Evolutionary conservation across 192 early-diverging fungal species (phyloP), one percentile per base, ranked within the genome.

Genomic region (Jimgerdemannia lactiflua): DNA sequence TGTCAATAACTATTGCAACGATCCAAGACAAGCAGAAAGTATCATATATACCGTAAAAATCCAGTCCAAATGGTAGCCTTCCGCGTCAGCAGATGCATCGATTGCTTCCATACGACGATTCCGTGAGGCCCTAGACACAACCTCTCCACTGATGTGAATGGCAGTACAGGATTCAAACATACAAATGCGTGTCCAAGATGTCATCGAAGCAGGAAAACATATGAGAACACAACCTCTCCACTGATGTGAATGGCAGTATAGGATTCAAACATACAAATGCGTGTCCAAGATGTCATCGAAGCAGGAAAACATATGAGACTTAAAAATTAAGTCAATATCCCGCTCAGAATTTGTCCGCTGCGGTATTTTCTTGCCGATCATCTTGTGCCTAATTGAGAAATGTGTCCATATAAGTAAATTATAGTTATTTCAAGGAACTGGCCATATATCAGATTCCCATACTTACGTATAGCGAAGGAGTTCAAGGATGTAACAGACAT

Each of bases 171-270:
- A 43, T 63, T 59, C 42, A 72, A n/a, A 29, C 69, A 70, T 71
- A 75, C 54, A 71, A 75, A 43, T 69, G 69, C 11, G 59, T 3
- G 65, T 75, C 74, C 0, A 64, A 43, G 44, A 75, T 75, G 43
- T 71, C 49, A 75, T 75, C 69, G 18, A 75, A 75, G n/a, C 69
- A 75, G 39, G 69, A 75, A 43, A 75, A 75, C 18, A 75, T 75
- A 69, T 71, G 54, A 70, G 18, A 29, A n/a, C n/a, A n/a, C n/a
- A n/a, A n/a, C n/a, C n/a, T 77, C 71, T 8, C 76, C 65, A 10
- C 76, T 73, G 65, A 77, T 72, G 70, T 71, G 71, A 73, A 43
- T 65, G 67, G 71, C 67, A 64, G n/a, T 66, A 14, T 70, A 72
- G 71, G 74, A 42, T 63, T 59, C 42, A 72, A n/a, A 29, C 69